Evolutionary conservation across 495 filamentous ascomycete genomes (phyloP).

Genomic region (Penicilliopsis zonata): DNA sequence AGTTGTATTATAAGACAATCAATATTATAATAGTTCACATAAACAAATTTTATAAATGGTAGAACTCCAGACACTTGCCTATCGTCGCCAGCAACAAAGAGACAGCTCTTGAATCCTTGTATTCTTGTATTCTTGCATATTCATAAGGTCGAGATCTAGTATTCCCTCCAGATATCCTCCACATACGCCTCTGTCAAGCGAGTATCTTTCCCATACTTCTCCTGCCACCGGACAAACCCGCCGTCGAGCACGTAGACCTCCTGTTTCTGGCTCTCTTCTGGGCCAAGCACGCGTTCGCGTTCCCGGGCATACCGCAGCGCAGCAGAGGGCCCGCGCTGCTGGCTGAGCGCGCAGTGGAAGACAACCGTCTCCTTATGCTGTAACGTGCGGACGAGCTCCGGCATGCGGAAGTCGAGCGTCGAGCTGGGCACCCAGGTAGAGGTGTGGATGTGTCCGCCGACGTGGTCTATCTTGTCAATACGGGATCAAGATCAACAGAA

Average conservation of each 20-base stretch:
- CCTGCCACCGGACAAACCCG: constrained; percentile 89
- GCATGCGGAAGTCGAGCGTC: constrained; percentile 60
- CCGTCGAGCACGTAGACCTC: constrained; percentile 72
- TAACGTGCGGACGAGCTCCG: constrained; percentile 70
- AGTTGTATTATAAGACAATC: too few species aligned
- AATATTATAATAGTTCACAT: too few species aligned
- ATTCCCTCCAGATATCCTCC: constrained; percentile 75
- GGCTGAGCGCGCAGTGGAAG: constrained; percentile 92
- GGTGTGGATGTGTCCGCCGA: constrained; percentile 77
- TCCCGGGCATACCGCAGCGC: constrained; percentile 32
- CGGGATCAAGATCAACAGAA: background rate
- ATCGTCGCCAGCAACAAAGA: background rate
- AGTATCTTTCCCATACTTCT: constrained; percentile 66
- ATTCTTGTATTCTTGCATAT: constrained; percentile 5
- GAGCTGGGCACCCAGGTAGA: constrained; percentile 65
- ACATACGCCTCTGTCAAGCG: constrained; percentile 75
- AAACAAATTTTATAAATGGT: too few species aligned
- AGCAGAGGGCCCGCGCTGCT: constrained; percentile 53
- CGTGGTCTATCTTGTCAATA: constrained; percentile 50
- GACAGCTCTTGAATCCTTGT: constrained; percentile 1
- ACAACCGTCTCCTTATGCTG: constrained; percentile 71
- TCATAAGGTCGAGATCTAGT: constrained; percentile 17
- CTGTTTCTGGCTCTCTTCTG: constrained; percentile 38
- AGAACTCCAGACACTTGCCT: too few species aligned
- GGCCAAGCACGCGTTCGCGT: constrained; percentile 21